phyloP scores from a whole-genome alignment of 192 early-diverging fungal genomes.

The Rhizophagus clarus region DNA sequence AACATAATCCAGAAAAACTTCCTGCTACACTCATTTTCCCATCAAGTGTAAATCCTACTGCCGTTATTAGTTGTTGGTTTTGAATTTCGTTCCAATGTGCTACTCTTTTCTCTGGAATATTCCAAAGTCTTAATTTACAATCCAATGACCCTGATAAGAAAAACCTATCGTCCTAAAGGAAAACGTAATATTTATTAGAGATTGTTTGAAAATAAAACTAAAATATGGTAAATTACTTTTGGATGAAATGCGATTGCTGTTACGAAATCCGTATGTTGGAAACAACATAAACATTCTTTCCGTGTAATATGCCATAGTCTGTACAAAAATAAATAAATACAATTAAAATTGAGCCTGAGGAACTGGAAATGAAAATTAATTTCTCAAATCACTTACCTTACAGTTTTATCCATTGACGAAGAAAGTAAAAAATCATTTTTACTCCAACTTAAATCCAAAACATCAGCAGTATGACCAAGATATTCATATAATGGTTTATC shows the following conservation, averaged over 20 bases:
- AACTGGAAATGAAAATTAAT: background rate
- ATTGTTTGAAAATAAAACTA: background rate
- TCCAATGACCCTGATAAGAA: slow-evolving; percentile 83
- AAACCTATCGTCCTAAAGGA: slow-evolving; percentile 68
- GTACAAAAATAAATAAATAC: background rate
- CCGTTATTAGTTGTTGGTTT: slow-evolving; percentile 73
- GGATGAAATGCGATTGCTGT: slow-evolving; percentile 83
- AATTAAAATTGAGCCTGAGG: no score
- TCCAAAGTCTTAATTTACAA: slow-evolving; percentile 81
- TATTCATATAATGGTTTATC: slow-evolving; percentile 73
- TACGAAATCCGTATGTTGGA: slow-evolving; percentile 78
- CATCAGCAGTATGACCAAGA: slow-evolving; percentile 70
- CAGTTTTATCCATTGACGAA: slow-evolving; percentile 81
- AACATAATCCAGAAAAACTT: slow-evolving; percentile 72
- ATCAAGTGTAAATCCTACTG: slow-evolving; percentile 74
- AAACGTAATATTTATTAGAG: background rate
- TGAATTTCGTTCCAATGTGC: slow-evolving; percentile 75
- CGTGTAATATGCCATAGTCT: slow-evolving; percentile 81
- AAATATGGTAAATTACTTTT: slow-evolving; percentile 28
- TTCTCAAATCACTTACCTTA: slow-evolving; percentile 43
- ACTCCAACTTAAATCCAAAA: slow-evolving; percentile 73
- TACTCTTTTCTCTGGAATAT: slow-evolving; percentile 76
- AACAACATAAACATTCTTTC: slow-evolving; percentile 75
- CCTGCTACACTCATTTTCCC: slow-evolving; percentile 76
- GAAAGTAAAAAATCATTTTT: slow-evolving; percentile 81